Base-by-base conservation (phyloP, 495 filamentous ascomycete species). In the Talaromyces nanjingensis region DNA sequence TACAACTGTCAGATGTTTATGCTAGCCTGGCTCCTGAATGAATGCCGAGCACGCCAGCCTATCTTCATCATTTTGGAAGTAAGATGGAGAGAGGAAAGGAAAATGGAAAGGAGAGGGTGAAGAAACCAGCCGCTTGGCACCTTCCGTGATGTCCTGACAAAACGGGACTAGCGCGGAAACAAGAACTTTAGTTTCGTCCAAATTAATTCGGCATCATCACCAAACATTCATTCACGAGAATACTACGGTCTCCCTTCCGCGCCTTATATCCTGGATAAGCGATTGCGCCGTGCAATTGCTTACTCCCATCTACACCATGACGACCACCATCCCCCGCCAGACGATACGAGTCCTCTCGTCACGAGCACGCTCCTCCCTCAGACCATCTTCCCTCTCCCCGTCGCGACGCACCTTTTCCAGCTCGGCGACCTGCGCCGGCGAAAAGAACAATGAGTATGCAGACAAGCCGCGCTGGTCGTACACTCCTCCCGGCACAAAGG, bases 401-500 rank as follows among this genome's bases (percentile, higher is more conserved):
- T 33, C 60, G 24, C 60, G 33, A 62, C 60, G 60, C 7, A 33
- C 20, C 9, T 49, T 62, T 27, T 62, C 60, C 22, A 34, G 42
- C 45, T 52, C 60, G 2, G 14, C 60, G 14, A 9, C 9, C 20
- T 49, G 39, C 45, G 42, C 42, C 14, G 60, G 42, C 20, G 59
- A 61, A 27, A 47, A 49, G 24, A 29, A 20, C 68, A 63, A 74
- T 55, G 73, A 76, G 63, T 67, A 76, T 45, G 65, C 72, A 65
- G 72, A 83, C 64, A 73, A 78, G 53, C 92, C 91, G 45, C 84
- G 91, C 77, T 97, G 92, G 92, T 79, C 87, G 18, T 85, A 88
- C 71, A 96, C 92, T 14, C 93, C 93, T 24, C 80, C 84, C 63
- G 77, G 78, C 57, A 90, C 93, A 84, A 87, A 86, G 70, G 89